A percentile compares a stretch with the other conserved stretches of the same genome.
phyloP scores from a whole-genome alignment of 139 green algal genomes.

The Diplosphaera chodatii region DNA sequence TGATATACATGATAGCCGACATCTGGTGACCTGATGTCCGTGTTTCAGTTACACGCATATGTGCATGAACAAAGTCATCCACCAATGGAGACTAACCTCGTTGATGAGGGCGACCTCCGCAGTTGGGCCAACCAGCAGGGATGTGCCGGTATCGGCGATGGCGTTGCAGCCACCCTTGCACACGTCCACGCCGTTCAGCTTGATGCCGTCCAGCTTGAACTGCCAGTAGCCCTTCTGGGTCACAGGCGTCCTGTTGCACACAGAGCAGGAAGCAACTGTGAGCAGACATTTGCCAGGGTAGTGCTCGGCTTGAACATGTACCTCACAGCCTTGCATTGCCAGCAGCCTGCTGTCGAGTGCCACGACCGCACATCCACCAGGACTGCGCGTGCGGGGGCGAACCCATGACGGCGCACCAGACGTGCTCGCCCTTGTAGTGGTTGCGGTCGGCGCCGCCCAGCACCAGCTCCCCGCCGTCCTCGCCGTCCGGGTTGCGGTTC shows the following conservation, averaged over 20 bases:
- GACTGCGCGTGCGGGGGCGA: too few relatives aligned
- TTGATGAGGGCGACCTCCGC: slow-evolving; percentile 78
- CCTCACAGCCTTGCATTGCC: too few relatives aligned
- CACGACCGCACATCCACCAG: too few relatives aligned
- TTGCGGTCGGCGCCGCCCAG: slow-evolving; percentile 83
- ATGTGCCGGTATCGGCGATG: slow-evolving; percentile 92
- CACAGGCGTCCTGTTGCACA: slow-evolving; percentile 62
- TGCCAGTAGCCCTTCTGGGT: slow-evolving; percentile 93
- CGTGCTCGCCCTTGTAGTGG: slow-evolving; percentile 86
- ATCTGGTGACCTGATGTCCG: background rate
- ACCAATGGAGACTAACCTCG: slow-evolving; percentile 9
- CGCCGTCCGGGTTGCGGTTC: slow-evolving; percentile 52
- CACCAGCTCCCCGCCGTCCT: slow-evolving; percentile 84
- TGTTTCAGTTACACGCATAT: too few relatives aligned
- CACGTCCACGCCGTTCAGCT: slow-evolving; percentile 28
- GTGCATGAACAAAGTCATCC: too few relatives aligned
- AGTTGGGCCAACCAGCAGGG: slow-evolving; percentile 67
- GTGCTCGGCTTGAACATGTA: too few relatives aligned
- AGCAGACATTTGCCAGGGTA: background rate
- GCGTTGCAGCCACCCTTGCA: slow-evolving; percentile 71
- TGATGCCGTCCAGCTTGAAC: slow-evolving; percentile 78
- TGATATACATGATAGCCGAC: too few relatives aligned
- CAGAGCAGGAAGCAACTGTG: background rate
- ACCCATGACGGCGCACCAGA: slow-evolving; percentile 43
- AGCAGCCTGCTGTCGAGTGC: too few relatives aligned